Evolutionary conservation across 371 early-diverging fungal genomes (phyloP), one percentile per base, ranked within the genome.

Genomic region (Syncephalastrum contaminatum): DNA sequence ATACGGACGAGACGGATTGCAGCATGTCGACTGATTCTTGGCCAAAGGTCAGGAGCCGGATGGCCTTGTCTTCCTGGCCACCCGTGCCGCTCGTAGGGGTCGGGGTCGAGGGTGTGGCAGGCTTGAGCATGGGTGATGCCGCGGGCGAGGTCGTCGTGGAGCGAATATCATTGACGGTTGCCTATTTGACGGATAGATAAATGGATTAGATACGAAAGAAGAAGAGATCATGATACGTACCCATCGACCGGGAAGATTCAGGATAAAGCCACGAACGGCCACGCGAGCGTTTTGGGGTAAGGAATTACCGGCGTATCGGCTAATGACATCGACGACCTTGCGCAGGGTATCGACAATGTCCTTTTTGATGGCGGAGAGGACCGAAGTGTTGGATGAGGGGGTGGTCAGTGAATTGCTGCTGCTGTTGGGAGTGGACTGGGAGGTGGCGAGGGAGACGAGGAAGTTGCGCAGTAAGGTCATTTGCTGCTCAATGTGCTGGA

Each of bases 271-370:
- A 16, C 94, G 84, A 4, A 97, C 95, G 21, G 80, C 83, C 51
- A 80, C 68, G 57, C 89, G 80, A n/a, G 94, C 91, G 43, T 89
- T 89, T n/a, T 84, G 87, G 3, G 94, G 92, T 30, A 96, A 69
- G 50, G 89, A 88, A 4, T 85, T 73, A n/a, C 90, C 87, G 5
- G 96, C 95, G 64, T 96, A 92, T 56, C 86, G 82, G 43, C 88
- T 89, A 51, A 97, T 81, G 19, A 96, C 85, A 16, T 88, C 91
- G 4, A 97, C 91, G 1, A 93, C 97, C 50, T 86, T 86, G 46
- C 92, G 81, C 22, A 97, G 73, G 0, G 93, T 93, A 39, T 87
- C 83, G 1, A 92, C 91, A 2, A 96, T 85, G 55, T 96, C 95
- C 42, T 82, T 84, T 62, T 88, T 88, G 53, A 92, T 85, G 19